phyloP scores from a whole-genome alignment of 306 rosid species.

The Prinsepia uniflora region DNA sequence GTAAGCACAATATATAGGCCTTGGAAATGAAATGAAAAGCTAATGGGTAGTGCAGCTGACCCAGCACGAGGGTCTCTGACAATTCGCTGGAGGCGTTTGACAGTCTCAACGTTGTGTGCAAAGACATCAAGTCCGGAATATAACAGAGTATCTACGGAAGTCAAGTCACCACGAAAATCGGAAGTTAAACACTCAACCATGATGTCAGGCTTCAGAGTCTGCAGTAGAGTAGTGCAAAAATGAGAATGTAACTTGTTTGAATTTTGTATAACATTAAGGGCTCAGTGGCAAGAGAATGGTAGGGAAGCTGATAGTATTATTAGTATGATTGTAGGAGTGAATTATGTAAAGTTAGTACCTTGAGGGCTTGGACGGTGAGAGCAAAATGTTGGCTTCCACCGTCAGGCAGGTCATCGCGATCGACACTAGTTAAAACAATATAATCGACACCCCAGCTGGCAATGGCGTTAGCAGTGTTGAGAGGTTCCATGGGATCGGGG shows the following conservation, averaged over 20 bases:
- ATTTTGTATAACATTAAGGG: not conserved
- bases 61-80: slow-evolving; percentile 99
- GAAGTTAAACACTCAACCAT: slow-evolving; percentile 97
- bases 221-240: slow-evolving; percentile 18
- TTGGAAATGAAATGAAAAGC: not conserved
- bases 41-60: slow-evolving; percentile 40
- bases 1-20: not conserved
- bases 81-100: slow-evolving; percentile 87
- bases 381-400: slow-evolving; percentile 99
- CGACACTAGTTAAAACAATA: slow-evolving; percentile 49
- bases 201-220: slow-evolving; percentile 82
- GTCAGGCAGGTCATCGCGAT: slow-evolving; percentile 96
- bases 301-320: no score
- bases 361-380: slow-evolving; percentile 80
- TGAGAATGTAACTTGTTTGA: not conserved
- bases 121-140: slow-evolving; percentile 92
- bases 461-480: slow-evolving; percentile 75
- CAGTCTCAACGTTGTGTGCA: slow-evolving; percentile 95
- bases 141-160: slow-evolving; percentile 65
- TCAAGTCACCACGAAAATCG: slow-evolving; percentile 86
- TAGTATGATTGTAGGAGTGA: no score
- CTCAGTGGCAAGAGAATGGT: no score
- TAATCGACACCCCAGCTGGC: slow-evolving; percentile 81
- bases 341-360: slow-evolving; percentile 35
- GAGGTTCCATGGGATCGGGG: slow-evolving; percentile 92